Conservation (phyloP, 805 yeast genomes). For the Myxozyma geophila region DNA sequence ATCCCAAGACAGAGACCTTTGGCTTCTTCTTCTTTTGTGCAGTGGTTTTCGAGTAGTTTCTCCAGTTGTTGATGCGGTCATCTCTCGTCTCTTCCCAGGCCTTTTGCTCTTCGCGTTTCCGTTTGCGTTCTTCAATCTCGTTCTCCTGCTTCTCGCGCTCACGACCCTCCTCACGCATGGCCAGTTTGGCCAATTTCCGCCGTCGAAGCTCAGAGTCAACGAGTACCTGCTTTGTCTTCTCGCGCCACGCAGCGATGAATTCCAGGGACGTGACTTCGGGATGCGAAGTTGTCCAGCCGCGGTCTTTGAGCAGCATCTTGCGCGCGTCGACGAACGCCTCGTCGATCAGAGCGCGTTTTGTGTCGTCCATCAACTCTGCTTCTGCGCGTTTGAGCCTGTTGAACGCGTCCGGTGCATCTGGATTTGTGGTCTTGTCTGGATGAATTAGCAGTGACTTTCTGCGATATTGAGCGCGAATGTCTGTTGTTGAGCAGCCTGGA, state of each 20-base stretch:
- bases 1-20: slow-evolving; percentile 51
- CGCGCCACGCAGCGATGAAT: slow-evolving; percentile 51
- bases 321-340: slow-evolving; percentile 53
- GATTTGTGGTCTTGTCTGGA: slow-evolving; percentile 65
- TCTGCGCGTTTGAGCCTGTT: slow-evolving; percentile 63
- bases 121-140: slow-evolving; percentile 45
- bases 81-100: slow-evolving; percentile 69
- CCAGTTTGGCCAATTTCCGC: slow-evolving; percentile 51
- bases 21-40: slow-evolving; percentile 53
- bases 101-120: slow-evolving; percentile 48
- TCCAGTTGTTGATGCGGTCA: slow-evolving; percentile 63
- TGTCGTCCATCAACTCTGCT: slow-evolving; percentile 48
- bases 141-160: slow-evolving; percentile 46
- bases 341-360: slow-evolving; percentile 51
- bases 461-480: slow-evolving; percentile 56
- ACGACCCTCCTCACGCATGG: slow-evolving; percentile 50
- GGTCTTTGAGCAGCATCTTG: slow-evolving; percentile 46
- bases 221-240: slow-evolving; percentile 50
- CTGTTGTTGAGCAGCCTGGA: slow-evolving; percentile 49
- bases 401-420: slow-evolving; percentile 67
- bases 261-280: slow-evolving; percentile 46
- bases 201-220: slow-evolving; percentile 54
- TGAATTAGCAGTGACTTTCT: slow-evolving; percentile 67
- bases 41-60: slow-evolving; percentile 52
- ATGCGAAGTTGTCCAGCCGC: slow-evolving; percentile 49